Evolutionary conservation across 495 filamentous ascomycete species (phyloP), one percentile per base, ranked within the genome.

Genomic region (Tricharina praecox): DNA sequence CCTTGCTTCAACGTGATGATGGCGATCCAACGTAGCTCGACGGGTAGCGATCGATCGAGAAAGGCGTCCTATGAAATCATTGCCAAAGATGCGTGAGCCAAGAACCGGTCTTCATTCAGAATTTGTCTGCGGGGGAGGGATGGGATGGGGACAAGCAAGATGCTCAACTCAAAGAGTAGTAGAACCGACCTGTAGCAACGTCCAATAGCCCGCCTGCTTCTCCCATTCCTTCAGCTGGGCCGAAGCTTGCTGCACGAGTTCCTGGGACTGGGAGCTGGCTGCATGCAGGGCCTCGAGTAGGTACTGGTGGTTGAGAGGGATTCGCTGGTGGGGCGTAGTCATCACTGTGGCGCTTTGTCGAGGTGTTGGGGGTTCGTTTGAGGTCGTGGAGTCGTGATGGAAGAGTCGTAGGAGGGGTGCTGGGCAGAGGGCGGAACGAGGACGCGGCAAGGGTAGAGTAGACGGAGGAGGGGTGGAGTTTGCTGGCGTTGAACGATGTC

Each of bases 1-100:
- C 85, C 90, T 62, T 95, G 93, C 61, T 95, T 95, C 45, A 97
- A 67, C 58, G 92, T 82, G 50, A 94, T 95, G 42, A 94, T 77
- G 15, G 85, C 77, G n/a, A 93, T 73, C 60, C 90, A 83, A 42
- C 90, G 79, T 34, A 84, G 71, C 53, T 87, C 78, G 11, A 70
- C 56, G 9, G 85, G 82, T 0, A 87, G 66, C 3, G 71, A 71
- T 35, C 76, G 75, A 63, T 94, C 81, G 38, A 93, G 65, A 59
- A 84, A 94, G 4, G 80, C 71, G 47, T 79, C 74, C 79, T 92
- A 36, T 10, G 23, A 38, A 32, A 32, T 13, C n/a, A n/a, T n/a
- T n/a, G 21, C 33, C 24, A 38, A 33, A 33, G 30, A 33, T 33
- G n/a, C 9, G 30, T 33, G 30, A 8, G 30, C n/a, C 8, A 33